Evolutionary conservation across 1,284 basidiomycete species (phyloP).

Genomic region (Exobasidium rhododendri): DNA sequence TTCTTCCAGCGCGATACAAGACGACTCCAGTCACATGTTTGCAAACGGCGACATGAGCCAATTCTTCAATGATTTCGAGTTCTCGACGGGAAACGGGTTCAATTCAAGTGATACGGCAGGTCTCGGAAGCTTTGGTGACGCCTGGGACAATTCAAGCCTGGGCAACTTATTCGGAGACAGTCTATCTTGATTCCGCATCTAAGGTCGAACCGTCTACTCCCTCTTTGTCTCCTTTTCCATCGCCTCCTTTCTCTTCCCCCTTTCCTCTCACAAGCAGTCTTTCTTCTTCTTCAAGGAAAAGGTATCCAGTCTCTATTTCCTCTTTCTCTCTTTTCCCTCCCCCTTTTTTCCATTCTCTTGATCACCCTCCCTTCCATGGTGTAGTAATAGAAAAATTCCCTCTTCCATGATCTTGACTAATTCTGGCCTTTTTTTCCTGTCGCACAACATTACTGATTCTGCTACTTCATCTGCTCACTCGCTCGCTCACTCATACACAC

Average conservation of each 20-base stretch:
- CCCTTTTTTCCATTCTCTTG: neutral
- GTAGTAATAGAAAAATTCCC: too few relatives aligned
- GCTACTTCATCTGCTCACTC: too few relatives aligned
- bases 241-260: neutral
- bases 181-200: neutral
- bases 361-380: too few relatives aligned
- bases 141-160: slow-evolving; percentile 35
- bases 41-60: slow-evolving; percentile 45
- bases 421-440: too few relatives aligned
- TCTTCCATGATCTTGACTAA: too few relatives aligned
- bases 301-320: neutral
- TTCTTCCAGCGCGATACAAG: slow-evolving; percentile 18
- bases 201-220: neutral
- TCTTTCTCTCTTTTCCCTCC: slow-evolving; percentile 7
- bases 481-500: too few relatives aligned
- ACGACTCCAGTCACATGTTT: slow-evolving; percentile 47
- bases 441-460: too few relatives aligned
- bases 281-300: neutral
- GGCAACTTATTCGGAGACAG: slow-evolving; percentile 28
- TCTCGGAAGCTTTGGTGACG: slow-evolving; percentile 23
- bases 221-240: neutral
- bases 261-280: neutral
- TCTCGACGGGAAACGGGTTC: slow-evolving; percentile 24
- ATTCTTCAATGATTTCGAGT: slow-evolving; percentile 47
- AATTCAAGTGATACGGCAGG: neutral